phyloP scores from a whole-genome alignment of 2,329 filamentous ascomycete genomes.

The Chrysoporthe cubensis region DNA sequence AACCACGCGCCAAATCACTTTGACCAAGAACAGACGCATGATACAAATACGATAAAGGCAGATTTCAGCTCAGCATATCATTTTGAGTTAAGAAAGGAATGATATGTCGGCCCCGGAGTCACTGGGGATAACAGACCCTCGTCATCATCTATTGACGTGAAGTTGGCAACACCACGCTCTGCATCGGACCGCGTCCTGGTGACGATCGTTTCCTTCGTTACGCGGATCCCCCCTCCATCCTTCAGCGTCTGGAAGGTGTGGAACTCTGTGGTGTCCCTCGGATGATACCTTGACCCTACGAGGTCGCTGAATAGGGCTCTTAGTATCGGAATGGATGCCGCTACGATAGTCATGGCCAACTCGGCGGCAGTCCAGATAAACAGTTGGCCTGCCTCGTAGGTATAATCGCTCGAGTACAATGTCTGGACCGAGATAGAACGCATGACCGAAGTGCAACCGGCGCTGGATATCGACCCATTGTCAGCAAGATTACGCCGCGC shows the following conservation, averaged over 20 bases:
- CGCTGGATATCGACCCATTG: constrained; percentile 32
- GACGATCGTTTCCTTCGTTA: constrained; percentile 14
- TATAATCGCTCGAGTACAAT: constrained; percentile 21
- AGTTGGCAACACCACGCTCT: not conserved
- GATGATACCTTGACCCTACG: not conserved
- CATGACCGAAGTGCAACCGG: constrained; percentile 38
- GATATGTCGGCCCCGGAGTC: not conserved
- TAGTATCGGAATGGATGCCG: constrained; percentile 35
- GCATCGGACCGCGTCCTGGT: not conserved
- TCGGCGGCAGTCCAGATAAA: constrained; percentile 34
- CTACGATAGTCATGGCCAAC: constrained; percentile 36
- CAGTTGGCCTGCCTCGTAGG: constrained; percentile 26
- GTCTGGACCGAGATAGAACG: constrained; percentile 17
- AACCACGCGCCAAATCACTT: not conserved
- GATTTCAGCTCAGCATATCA: not conserved
- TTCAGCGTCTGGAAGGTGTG: constrained; percentile 13
- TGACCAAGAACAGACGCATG: not conserved
- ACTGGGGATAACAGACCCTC: not conserved
- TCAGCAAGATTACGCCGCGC: not conserved
- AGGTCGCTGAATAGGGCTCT: constrained; percentile 11
- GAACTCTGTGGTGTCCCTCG: constrained; percentile 4
- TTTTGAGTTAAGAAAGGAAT: not conserved
- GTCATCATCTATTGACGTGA: not conserved
- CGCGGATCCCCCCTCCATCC: not conserved
- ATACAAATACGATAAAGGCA: not conserved